A percentile compares a stretch with the other conserved stretches of the same genome.
Evolutionary conservation across 345 rosid species (phyloP).

Genomic region (Brassica napus): DNA sequence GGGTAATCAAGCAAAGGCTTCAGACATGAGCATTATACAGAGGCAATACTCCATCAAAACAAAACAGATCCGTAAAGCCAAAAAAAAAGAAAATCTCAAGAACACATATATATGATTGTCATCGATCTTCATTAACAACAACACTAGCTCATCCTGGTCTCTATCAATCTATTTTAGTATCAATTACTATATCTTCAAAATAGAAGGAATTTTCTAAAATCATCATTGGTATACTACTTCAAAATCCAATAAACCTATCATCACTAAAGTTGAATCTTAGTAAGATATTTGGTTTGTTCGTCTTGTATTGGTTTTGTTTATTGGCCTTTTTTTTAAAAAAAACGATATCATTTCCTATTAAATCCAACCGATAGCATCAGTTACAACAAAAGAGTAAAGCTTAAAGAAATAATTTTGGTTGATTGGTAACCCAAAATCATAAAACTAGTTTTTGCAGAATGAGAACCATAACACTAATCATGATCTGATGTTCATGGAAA

Average conservation of each 20-base stretch:
- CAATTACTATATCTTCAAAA: not conserved
- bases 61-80: not conserved
- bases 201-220: too few species aligned
- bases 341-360: too few species aligned
- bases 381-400: not conserved
- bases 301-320: not conserved
- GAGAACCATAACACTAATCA: not conserved
- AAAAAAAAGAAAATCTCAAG: not conserved
- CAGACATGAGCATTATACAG: not conserved
- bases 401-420: not conserved
- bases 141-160: too few species aligned
- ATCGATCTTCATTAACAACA: not conserved
- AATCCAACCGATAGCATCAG: too few species aligned
- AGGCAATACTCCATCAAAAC: not conserved
- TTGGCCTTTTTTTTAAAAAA: too few species aligned
- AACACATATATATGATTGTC: not conserved
- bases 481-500: not conserved
- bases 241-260: not conserved
- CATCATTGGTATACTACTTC: not conserved
- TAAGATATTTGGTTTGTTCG: not conserved
- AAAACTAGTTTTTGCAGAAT: not conserved
- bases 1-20: not conserved
- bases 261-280: not conserved
- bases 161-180: too few species aligned
- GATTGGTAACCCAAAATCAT: not conserved